Conservation (phyloP, 495 filamentous ascomycete genomes). For the Xylaria bambusicola region DNA sequence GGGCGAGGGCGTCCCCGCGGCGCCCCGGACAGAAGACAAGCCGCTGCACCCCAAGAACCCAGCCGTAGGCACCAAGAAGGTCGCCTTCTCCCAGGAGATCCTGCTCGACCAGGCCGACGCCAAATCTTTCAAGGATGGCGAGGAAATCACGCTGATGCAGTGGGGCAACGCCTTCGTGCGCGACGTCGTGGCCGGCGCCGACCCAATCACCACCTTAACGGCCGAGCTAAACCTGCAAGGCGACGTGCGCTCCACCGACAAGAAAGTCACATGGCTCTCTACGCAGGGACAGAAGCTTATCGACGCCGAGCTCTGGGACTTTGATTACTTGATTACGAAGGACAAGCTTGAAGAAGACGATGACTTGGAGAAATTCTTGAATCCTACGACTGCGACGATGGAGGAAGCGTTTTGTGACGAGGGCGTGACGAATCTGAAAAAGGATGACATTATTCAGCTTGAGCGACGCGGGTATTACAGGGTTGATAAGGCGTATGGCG, state of each 20-base stretch:
- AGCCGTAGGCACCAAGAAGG: constrained; percentile 80
- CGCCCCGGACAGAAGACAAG: constrained; percentile 69
- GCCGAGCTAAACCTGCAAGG: constrained; percentile 83
- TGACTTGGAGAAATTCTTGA: constrained; percentile 77
- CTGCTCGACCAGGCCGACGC: constrained; percentile 86
- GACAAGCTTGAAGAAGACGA: constrained; percentile 85
- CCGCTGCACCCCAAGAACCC: constrained; percentile 87
- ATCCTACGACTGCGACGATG: constrained; percentile 70
- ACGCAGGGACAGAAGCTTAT: constrained; percentile 72
- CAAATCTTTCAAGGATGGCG: constrained; percentile 74
- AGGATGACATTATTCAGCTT: constrained; percentile 88
- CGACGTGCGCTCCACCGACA: constrained; percentile 90
- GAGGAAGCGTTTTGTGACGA: constrained; percentile 76
- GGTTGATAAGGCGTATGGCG: constrained; percentile 62
- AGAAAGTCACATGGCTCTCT: constrained; percentile 92
- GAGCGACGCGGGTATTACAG: constrained; percentile 91
- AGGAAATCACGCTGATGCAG: constrained; percentile 94
- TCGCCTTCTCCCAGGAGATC: constrained; percentile 69
- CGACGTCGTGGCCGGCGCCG: constrained; percentile 54
- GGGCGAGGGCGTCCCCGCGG: constrained; percentile 61
- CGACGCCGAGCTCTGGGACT: constrained; percentile 83
- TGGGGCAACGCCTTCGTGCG: constrained; percentile 91
- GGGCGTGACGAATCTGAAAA: constrained; percentile 73
- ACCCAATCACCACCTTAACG: constrained; percentile 65
- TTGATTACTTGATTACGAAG: constrained; percentile 91